phyloP scores from a whole-genome alignment of 2,329 filamentous ascomycete genomes.

The Gaeumannomyces sp. region DNA sequence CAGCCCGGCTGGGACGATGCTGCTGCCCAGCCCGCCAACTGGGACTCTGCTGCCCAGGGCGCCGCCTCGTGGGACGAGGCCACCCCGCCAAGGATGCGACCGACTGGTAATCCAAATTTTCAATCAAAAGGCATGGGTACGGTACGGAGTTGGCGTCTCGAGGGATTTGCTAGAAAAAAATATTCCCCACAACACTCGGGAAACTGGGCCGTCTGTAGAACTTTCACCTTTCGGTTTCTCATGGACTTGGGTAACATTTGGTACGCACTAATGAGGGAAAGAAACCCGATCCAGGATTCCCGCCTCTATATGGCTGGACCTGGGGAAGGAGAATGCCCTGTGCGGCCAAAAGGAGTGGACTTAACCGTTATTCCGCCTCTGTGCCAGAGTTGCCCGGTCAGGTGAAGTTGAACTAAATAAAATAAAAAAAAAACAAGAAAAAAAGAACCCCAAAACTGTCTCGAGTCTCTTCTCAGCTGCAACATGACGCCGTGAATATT shows the following conservation, averaged over 20 bases:
- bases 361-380: slow-evolving; percentile 76
- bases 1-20: slow-evolving; percentile 49
- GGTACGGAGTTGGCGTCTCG: not conserved
- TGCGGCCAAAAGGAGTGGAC: slow-evolving; percentile 77
- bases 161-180: slow-evolving; percentile 1
- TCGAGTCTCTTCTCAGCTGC: not conserved
- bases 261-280: slow-evolving; percentile 98
- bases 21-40: slow-evolving; percentile 62
- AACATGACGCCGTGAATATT: not conserved
- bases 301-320: slow-evolving; percentile 17
- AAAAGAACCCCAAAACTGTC: not conserved
- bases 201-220: not conserved
- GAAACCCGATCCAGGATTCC: slow-evolving; percentile 64
- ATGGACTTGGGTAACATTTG: slow-evolving; percentile 46
- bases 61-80: slow-evolving; percentile 46
- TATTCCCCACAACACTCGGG: not conserved
- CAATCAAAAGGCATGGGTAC: slow-evolving; percentile 1
- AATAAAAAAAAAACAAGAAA: not conserved
- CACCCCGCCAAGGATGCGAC: slow-evolving; percentile 38
- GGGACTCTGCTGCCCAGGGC: slow-evolving; percentile 54
- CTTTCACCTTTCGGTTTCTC: not conserved
- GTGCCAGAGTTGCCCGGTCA: not conserved
- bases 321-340: slow-evolving; percentile 93
- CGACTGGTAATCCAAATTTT: slow-evolving; percentile 40
- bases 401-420: not conserved